Base-by-base conservation (phyloP, 139 green algal species). In the Tetratostichococcus sp. region DNA sequence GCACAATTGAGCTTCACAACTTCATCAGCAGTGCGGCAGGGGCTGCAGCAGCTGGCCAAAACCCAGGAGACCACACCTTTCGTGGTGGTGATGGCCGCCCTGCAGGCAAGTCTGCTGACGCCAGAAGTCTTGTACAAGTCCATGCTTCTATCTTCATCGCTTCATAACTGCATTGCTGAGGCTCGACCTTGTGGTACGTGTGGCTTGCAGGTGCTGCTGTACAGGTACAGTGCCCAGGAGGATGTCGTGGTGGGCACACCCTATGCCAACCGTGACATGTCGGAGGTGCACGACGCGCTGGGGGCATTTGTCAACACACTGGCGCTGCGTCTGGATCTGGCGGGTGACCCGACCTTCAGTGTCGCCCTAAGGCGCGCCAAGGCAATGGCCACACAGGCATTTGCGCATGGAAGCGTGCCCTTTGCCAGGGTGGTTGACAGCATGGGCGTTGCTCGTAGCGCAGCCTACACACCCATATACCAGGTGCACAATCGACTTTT, bases 221-320 rank as follows among this genome's bases (percentile, higher is more conserved):
- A 34, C n/a, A 30, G 62, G 28, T 43, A 35, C 25, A 71, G 16
- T 22, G 32, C 42, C 5, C 33, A 67, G 62, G 72, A 77, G 3
- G 72, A 77, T 2, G 11, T 77, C n/a, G 31, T 71, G 2, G 33
- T 77, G 23, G 72, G 72, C 34, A 65, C 34, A 34, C 62, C 72
- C 23, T 39, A 43, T 8, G 62, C 59, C 30, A 59, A 30, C 26
- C 72, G 72, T 2, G 62, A 68, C 21, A 22, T 43, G 72, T 22
- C 72, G 33, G 72, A 65, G 14, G 57, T 42, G 58, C 32, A 72
- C 32, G 62, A 70, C 5, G 32, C 71, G 16, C 65, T 77, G 6
- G 72, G 72, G 2, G 69, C 35, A 59, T 77, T 77, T 34, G 26
- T 77, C 32, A 77, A 77, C 72, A 65, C 26, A 6, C 19, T 77